Percentiles rank a stretch among this genome's conserved stretches.
Conservation (phyloP, 257 asterid species). For the Hygrophila difformis region DNA sequence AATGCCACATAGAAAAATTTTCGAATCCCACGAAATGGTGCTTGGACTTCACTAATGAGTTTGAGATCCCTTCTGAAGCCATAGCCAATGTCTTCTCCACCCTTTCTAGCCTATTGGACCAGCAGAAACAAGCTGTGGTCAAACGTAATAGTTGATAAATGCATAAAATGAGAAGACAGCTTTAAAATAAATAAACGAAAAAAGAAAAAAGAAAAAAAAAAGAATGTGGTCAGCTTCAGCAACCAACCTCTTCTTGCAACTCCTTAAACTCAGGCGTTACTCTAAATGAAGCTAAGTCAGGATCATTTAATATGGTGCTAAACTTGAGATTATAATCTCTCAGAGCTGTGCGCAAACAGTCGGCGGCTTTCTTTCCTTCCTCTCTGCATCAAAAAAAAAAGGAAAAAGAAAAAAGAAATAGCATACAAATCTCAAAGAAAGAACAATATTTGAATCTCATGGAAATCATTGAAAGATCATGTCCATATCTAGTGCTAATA, state of each 20-base stretch:
- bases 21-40: slow-evolving; percentile 92
- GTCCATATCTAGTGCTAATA: no score
- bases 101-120: slow-evolving; percentile 60
- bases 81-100: slow-evolving; percentile 93
- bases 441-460: slow-evolving; percentile 12
- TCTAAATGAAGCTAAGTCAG: slow-evolving; percentile 95
- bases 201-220: no score
- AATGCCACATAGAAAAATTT: slow-evolving; percentile 84
- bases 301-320: slow-evolving; percentile 88
- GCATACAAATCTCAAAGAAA: slow-evolving; percentile 8
- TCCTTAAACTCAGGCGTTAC: slow-evolving; percentile 89
- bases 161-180: no score
- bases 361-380: slow-evolving; percentile 88
- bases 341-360: slow-evolving; percentile 85
- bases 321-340: slow-evolving; percentile 78
- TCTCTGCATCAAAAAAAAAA: slow-evolving; percentile 52
- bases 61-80: slow-evolving; percentile 92
- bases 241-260: slow-evolving; percentile 86
- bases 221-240: slow-evolving; percentile 7
- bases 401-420: slow-evolving; percentile 22
- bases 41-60: slow-evolving; percentile 97
- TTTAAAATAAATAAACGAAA: slow-evolving; percentile 4
- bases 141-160: slow-evolving; percentile 3
- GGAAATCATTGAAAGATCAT: neutral
- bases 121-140: slow-evolving; percentile 1